phyloP scores from a whole-genome alignment of 495 filamentous ascomycete genomes.

The Cercophora newfieldiana region DNA sequence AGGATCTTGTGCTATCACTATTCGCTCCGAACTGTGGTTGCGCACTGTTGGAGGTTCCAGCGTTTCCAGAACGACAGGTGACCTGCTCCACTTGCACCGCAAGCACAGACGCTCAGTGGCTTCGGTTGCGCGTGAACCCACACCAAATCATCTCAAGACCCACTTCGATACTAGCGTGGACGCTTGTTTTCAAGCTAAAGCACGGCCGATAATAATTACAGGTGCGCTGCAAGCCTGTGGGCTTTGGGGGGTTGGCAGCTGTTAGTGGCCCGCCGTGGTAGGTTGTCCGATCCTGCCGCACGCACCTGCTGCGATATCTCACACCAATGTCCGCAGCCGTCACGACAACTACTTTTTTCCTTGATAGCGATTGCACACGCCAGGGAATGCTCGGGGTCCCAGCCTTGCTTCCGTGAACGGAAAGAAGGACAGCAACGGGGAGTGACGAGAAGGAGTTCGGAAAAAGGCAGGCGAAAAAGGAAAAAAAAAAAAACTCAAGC shows the following conservation, averaged over 20 bases:
- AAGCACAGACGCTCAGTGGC: conserved; percentile 10
- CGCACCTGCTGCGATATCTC: conserved; percentile 14
- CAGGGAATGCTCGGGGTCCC: conserved; percentile 17
- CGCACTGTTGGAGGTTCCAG: not conserved
- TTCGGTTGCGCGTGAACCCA: not conserved
- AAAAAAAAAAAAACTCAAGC: too few relatives aligned
- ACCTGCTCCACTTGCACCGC: conserved; percentile 4
- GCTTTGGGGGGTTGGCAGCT: not conserved
- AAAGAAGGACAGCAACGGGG: not conserved
- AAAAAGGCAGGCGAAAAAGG: not conserved
- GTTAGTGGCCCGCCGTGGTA: not conserved
- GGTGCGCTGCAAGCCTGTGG: conserved; percentile 18
- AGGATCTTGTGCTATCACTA: not conserved
- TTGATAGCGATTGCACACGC: conserved; percentile 18
- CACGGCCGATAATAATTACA: conserved; percentile 23
- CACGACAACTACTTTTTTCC: conserved; percentile 22
- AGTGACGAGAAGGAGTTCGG: not conserved
- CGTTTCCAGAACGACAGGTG: conserved; percentile 3
- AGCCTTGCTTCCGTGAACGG: conserved; percentile 15
- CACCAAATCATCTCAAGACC: conserved; percentile 21
- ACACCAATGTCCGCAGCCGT: conserved; percentile 15
- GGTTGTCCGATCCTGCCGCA: conserved; percentile 15
- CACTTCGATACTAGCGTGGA: conserved; percentile 21
- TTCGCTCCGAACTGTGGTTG: not conserved
- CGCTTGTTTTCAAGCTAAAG: conserved; percentile 24